Conservation (phyloP, 129 eudicot genomes). For the Artemisia tridentata region DNA sequence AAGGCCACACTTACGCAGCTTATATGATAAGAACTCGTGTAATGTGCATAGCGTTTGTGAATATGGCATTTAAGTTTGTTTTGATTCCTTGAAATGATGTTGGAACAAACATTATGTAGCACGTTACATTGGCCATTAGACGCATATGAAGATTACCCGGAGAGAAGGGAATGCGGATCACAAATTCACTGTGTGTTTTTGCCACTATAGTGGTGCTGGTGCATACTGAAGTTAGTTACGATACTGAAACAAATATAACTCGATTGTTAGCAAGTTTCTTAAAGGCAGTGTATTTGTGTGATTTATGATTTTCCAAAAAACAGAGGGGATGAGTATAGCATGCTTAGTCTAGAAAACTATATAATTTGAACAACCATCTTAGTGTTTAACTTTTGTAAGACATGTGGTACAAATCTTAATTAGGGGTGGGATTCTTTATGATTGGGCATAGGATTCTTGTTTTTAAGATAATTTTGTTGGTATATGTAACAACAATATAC, state of each 20-base stretch:
- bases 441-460: slow-evolving; percentile 31
- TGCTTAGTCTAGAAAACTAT: not conserved
- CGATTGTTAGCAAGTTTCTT: too few species aligned
- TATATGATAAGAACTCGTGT: not conserved
- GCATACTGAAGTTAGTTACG: too few species aligned
- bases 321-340: not conserved
- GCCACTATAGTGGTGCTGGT: too few species aligned
- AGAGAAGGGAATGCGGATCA: too few species aligned
- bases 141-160: too few species aligned
- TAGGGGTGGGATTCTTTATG: slow-evolving; percentile 15
- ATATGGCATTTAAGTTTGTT: not conserved
- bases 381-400: slow-evolving; percentile 30
- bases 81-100: not conserved
- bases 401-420: slow-evolving; percentile 23
- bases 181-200: too few species aligned
- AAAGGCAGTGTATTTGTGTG: not conserved
- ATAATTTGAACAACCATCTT: slow-evolving; percentile 13
- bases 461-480: slow-evolving; percentile 3
- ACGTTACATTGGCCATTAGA: too few species aligned
- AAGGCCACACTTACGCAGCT: not conserved
- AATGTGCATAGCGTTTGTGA: not conserved
- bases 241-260: too few species aligned
- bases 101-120: not conserved
- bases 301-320: not conserved
- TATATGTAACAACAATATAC: not conserved